Evolutionary conservation across 768 basidiomycete species (phyloP).

Genomic region (Suillus sp.): DNA sequence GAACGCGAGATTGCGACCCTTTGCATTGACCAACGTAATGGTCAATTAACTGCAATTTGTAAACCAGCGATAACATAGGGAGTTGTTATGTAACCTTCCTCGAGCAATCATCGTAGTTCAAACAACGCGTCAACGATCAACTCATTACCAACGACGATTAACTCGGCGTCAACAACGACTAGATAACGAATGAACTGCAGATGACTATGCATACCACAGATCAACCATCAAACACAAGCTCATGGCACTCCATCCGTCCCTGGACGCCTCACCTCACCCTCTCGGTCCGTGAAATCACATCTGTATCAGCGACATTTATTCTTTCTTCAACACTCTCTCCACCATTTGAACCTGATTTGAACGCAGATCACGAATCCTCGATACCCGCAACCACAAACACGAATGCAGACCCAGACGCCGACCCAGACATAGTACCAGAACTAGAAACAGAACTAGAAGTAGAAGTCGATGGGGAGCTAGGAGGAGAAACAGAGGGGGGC

Average conservation of each 20-base stretch:
- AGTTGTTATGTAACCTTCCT: not conserved
- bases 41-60: not conserved
- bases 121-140: not conserved
- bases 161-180: not conserved
- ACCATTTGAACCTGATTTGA: conserved; percentile 29
- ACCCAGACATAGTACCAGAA: not conserved
- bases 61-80: not conserved
- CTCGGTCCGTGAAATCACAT: conserved; percentile 77
- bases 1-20: no score
- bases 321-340: conserved; percentile 52
- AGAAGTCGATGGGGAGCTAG: not conserved
- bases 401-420: not conserved
- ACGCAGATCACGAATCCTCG: conserved; percentile 18
- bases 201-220: conserved; percentile 22
- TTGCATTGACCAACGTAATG: not conserved
- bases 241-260: conserved; percentile 76
- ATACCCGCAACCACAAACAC: not conserved
- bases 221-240: conserved; percentile 24
- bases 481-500: conserved; percentile 25
- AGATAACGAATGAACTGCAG: not conserved
- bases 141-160: not conserved
- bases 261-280: conserved; percentile 75
- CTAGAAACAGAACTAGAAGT: not conserved
- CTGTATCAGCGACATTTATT: conserved; percentile 75
- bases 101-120: not conserved